Evolutionary conservation across 352 stramenopile species (phyloP).

Genomic region (Globisporangium paroecandrum): DNA sequence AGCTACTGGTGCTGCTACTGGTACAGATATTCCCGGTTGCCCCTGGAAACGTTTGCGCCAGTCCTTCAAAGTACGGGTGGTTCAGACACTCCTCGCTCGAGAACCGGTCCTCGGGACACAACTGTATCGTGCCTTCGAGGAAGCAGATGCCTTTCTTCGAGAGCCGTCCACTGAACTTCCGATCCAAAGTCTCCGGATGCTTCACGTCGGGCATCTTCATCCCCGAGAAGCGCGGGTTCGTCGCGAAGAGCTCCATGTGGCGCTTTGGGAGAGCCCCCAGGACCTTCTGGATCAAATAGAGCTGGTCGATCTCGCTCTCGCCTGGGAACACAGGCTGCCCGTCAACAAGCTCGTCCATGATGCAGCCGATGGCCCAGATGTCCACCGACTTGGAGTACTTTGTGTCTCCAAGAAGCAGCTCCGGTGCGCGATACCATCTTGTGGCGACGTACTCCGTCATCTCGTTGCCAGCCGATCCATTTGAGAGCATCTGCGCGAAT

Average conservation of each 20-base stretch:
- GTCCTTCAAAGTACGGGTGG: slow-evolving; percentile 87
- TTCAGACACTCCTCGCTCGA: slow-evolving; percentile 74
- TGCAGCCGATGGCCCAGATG: slow-evolving; percentile 96
- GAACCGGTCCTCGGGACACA: slow-evolving; percentile 74
- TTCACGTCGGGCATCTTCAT: slow-evolving; percentile 93
- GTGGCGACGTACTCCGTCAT: slow-evolving; percentile 99
- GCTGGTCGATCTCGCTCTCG: slow-evolving; percentile 98
- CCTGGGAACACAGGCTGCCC: slow-evolving; percentile 97
- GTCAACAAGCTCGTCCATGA: slow-evolving; percentile 97
- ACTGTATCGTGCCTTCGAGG: slow-evolving; percentile 68
- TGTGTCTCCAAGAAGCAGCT: slow-evolving; percentile 98
- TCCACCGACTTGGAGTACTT: slow-evolving; percentile 97
- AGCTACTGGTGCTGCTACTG: slow-evolving; percentile 8
- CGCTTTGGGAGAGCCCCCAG: slow-evolving; percentile 94
- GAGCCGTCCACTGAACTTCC: slow-evolving; percentile 87
- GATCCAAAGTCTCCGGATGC: slow-evolving; percentile 88
- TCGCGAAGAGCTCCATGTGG: slow-evolving; percentile 90
- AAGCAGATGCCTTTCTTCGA: slow-evolving; percentile 84
- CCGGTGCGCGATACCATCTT: slow-evolving; percentile 97
- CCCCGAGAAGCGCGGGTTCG: slow-evolving; percentile 89
- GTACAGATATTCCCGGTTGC: slow-evolving; percentile 1
- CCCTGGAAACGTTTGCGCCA: slow-evolving; percentile 22
- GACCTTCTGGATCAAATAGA: slow-evolving; percentile 99
- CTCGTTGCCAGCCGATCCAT: slow-evolving; percentile 77
- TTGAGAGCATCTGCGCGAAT: slow-evolving; percentile 82